Evolutionary conservation across 495 filamentous ascomycete genomes (phyloP), one percentile per base, ranked within the genome.

Genomic region (Tuber aestivum): DNA sequence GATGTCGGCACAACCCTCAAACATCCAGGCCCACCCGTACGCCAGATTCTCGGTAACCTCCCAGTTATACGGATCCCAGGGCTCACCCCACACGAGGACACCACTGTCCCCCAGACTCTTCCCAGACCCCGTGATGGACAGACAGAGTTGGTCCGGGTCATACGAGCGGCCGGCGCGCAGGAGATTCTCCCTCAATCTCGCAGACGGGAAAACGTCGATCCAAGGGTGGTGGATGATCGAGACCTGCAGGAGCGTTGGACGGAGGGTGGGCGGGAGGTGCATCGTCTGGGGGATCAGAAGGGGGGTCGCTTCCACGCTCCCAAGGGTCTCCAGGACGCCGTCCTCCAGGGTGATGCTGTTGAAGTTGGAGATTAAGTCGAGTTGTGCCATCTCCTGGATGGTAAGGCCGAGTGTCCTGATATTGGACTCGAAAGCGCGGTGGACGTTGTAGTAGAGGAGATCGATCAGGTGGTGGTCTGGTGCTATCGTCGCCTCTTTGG

Each of bases 201-300:
- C 86, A 38, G 85, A 82, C 3, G 88, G 88, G 70, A 89, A 86
- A 72, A 88, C 85, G 73, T 89, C 87, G 41, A 89, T 78, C 86
- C 87, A 89, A 0, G 86, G 85, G 70, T 87, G 86, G 70, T 89
- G 87, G 1, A 83, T 78, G 12, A 82, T 77, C 0, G 78, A 76
- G 23, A 72, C 75, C 77, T 89, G 88, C 1, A 88, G 16, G 27
- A 74, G 75, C 3, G 88, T 89, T 12, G 87, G 87, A 7, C 83
- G 84, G 8, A 90, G 85, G 71, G 81, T 83, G 1, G 76, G 77
- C 1, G 88, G 87, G 23, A 78, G 77, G 21, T 48, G 76, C 32
- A 41, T 44, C 6, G 40, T 73, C 3, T 41, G 71, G 44, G 68
- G 56, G 56, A 12, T 2, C 37, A 35, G 35, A 61, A 45, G 10